phyloP scores from a whole-genome alignment of 257 asterid genomes.

The Orobanche coerulescens region DNA sequence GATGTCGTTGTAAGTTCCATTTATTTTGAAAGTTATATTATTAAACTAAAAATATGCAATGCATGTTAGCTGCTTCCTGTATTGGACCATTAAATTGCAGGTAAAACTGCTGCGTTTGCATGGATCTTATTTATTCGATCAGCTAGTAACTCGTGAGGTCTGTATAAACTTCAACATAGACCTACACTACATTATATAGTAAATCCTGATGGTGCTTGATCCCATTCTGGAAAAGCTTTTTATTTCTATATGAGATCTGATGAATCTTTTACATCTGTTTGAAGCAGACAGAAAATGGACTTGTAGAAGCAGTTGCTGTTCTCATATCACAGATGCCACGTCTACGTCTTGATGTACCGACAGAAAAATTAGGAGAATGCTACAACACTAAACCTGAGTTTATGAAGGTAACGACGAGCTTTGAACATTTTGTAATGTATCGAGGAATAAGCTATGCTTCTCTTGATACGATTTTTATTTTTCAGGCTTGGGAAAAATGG shows the following conservation, averaged over 20 bases:
- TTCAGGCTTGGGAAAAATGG: conserved; percentile 98
- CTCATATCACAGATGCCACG: conserved; percentile 88
- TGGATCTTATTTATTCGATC: conserved; percentile 78
- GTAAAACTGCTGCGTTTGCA: conserved; percentile 81
- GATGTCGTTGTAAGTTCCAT: conserved; percentile 63
- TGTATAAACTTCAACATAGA: conserved; percentile 7
- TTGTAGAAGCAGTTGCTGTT: conserved; percentile 88
- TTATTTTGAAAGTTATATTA: conserved; percentile 1
- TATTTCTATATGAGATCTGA: neutral
- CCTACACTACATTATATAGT: neutral
- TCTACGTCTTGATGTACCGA: conserved; percentile 50
- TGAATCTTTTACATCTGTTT: conserved; percentile 1
- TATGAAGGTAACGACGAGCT: conserved; percentile 54
- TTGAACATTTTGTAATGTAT: conserved; percentile 11
- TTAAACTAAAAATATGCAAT: neutral
- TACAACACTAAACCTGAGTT: conserved; percentile 76
- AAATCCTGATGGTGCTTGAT: neutral
- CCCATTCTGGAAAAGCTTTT: neutral
- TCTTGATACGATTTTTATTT: conserved; percentile 24
- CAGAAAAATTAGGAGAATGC: conserved; percentile 64
- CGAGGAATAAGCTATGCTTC: neutral
- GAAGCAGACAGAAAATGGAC: conserved; percentile 86
- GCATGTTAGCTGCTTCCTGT: conserved; percentile 18
- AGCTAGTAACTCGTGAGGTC: conserved; percentile 89
- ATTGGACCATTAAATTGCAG: conserved; percentile 34